Conservation (phyloP, 1,284 basidiomycete genomes). For the Ceratobasidium sp. region DNA sequence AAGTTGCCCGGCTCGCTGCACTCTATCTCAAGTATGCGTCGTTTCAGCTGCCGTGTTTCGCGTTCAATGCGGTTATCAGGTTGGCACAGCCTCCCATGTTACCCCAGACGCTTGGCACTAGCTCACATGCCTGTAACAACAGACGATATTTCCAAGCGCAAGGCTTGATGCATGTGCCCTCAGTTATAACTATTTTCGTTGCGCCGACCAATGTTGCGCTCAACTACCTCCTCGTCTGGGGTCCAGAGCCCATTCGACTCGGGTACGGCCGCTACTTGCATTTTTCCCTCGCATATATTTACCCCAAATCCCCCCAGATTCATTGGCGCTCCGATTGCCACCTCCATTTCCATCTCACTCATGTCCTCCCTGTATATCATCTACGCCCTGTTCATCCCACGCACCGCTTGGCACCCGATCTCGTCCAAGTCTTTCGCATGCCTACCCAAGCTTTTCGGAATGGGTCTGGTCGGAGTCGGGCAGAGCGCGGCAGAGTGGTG, state of each 20-base stretch:
- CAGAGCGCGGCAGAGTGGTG: slow-evolving; percentile 87
- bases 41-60: slow-evolving; percentile 88
- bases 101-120: not conserved
- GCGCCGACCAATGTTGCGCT: slow-evolving; percentile 87
- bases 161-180: slow-evolving; percentile 88
- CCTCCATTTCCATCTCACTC: slow-evolving; percentile 88
- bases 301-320: slow-evolving; percentile 59
- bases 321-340: slow-evolving; percentile 91
- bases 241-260: slow-evolving; percentile 76
- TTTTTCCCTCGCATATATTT: not conserved
- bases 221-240: slow-evolving; percentile 90
- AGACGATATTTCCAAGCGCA: slow-evolving; percentile 48
- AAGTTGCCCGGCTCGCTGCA: slow-evolving; percentile 82
- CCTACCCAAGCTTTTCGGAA: slow-evolving; percentile 73
- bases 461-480: slow-evolving; percentile 84
- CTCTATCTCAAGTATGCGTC: slow-evolving; percentile 80
- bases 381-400: slow-evolving; percentile 80
- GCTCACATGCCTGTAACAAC: not conserved
- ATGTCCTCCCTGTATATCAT: slow-evolving; percentile 73
- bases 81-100: slow-evolving; percentile 83
- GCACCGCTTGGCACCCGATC: slow-evolving; percentile 87
- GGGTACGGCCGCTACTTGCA: slow-evolving; percentile 58
- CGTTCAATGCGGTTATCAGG: slow-evolving; percentile 77
- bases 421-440: slow-evolving; percentile 72
- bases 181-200: slow-evolving; percentile 82